Percentiles rank a stretch among this genome's conserved stretches.
Evolutionary conservation across 371 early-diverging fungal genomes (phyloP).

Genomic region (Antonospora locustae): DNA sequence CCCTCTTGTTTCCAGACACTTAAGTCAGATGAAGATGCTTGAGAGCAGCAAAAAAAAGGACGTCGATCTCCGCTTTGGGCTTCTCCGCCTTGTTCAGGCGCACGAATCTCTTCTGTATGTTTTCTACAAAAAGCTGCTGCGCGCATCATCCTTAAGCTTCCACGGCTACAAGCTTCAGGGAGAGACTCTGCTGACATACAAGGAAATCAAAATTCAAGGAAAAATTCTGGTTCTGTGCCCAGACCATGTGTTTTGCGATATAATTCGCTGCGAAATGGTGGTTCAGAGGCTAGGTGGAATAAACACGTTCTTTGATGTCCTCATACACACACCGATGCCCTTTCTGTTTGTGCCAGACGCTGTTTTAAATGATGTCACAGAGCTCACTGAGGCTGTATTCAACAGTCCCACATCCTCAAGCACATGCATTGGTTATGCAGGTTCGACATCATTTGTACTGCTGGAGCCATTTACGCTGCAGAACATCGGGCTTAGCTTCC

Average conservation of each 20-base stretch:
- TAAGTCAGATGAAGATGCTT: conserved; percentile 10
- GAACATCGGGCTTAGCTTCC: too few species aligned
- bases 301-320: conserved; percentile 3
- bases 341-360: conserved; percentile 19
- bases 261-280: not conserved
- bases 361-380: not conserved
- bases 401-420: too few species aligned
- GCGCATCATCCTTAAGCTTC: not conserved
- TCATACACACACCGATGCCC: conserved; percentile 10
- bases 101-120: conserved; percentile 18
- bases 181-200: not conserved
- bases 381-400: conserved; percentile 8
- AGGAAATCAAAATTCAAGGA: too few species aligned
- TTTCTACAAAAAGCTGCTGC: conserved; percentile 3
- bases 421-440: too few species aligned
- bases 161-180: conserved; percentile 2
- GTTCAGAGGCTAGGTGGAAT: not conserved
- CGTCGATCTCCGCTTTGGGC: conserved; percentile 2
- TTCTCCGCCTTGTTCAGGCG: too few species aligned
- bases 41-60: not conserved
- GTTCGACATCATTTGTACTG: too few species aligned
- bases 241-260: too few species aligned
- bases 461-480: too few species aligned
- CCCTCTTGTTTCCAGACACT: too few species aligned
- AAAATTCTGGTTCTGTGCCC: too few species aligned